Percentiles rank a stretch among this genome's conserved stretches.
Evolutionary conservation across 208 protist genomes (phyloP).

Genomic region (Wallacemonas sp.): DNA sequence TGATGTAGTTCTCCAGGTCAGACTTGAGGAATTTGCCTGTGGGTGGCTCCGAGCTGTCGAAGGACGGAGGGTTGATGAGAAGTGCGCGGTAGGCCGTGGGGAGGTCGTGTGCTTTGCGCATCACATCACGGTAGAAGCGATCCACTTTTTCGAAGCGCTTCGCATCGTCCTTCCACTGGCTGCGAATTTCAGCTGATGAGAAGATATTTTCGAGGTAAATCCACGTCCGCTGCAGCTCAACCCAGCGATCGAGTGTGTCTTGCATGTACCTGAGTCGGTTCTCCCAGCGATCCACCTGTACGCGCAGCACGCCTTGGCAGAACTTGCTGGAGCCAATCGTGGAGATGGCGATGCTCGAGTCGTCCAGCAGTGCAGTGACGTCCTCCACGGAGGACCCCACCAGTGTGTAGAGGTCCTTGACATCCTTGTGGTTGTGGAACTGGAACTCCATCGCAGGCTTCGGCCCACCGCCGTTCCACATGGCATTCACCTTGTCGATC

Average conservation of each 20-base stretch:
- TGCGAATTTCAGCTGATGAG: conserved; percentile 94
- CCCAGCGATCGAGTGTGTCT: conserved; percentile 93
- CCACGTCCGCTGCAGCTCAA: conserved; percentile 96
- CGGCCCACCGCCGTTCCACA: conserved; percentile 90
- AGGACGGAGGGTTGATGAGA: conserved; percentile 79
- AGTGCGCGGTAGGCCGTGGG: conserved; percentile 90
- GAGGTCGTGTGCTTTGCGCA: conserved; percentile 93
- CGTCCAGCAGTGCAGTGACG: conserved; percentile 91
- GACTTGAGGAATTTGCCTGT: conserved; percentile 68
- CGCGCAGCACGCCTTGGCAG: conserved; percentile 90
- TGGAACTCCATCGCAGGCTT: conserved; percentile 93
- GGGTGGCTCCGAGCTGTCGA: conserved; percentile 50
- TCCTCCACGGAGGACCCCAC: conserved; percentile 92
- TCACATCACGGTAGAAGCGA: conserved; percentile 93
- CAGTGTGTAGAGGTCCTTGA: conserved; percentile 92
- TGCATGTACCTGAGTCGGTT: conserved; percentile 92
- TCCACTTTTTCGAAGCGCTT: conserved; percentile 95
- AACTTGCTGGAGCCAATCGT: conserved; percentile 93
- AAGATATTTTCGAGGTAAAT: conserved; percentile 97
- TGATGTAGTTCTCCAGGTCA: conserved; percentile 91
- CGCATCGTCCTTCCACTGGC: conserved; percentile 96
- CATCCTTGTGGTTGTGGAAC: conserved; percentile 94
- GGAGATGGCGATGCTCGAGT: conserved; percentile 89
- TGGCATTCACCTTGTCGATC: conserved; percentile 94
- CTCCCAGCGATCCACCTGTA: conserved; percentile 95